Evolutionary conservation across 176 grass and related monocot species (phyloP), one percentile per base, ranked within the genome.

Genomic region (Rhynchospora pubera): DNA sequence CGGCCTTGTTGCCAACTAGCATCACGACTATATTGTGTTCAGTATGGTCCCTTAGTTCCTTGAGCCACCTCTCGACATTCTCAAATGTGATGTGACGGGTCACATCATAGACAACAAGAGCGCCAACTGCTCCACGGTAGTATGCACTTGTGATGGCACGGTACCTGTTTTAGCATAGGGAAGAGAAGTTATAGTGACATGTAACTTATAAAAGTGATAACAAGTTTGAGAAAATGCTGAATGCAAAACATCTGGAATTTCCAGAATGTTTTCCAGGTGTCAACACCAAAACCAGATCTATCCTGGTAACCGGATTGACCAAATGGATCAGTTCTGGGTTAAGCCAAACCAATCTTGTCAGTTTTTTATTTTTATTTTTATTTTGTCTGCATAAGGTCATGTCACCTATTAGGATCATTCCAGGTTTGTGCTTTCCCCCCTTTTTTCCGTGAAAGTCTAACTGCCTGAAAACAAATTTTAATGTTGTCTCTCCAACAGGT

Each of bases 81-180:
- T 88, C 82, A 46, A 88, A 88, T 78, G 86, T 87, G 18, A 78
- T 32, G 11, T 79, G 86, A 15, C 86, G 82, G 58, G 86, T 88
- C 34, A 88, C 86, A 62, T 88, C 86, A 48, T 88, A 88, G 21
- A 84, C 81, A 24, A 88, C 81, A 30, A 88, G 78, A 16, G 86
- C 86, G 70, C 86, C 86, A 24, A 88, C 86, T 26, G 86, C 72
- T 18, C 86, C 86, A 52, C 86, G 73, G 32, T 84, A 88, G 86
- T 88, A 88, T 59, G 86, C 86, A 79, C 82, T 88, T 34, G 86
- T 88, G 51, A 88, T 88, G 21, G 86, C 81, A 50, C 86, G 81
- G 24, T 88, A 88, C 74, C 86, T 88, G 72, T n/a, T 79, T 74
- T 15, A 56, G 2, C 34, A 19, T 51, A 48, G 58, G 47, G 70